phyloP scores from a whole-genome alignment of 352 stramenopile species.

The Phytophthora chlamydospora region DNA sequence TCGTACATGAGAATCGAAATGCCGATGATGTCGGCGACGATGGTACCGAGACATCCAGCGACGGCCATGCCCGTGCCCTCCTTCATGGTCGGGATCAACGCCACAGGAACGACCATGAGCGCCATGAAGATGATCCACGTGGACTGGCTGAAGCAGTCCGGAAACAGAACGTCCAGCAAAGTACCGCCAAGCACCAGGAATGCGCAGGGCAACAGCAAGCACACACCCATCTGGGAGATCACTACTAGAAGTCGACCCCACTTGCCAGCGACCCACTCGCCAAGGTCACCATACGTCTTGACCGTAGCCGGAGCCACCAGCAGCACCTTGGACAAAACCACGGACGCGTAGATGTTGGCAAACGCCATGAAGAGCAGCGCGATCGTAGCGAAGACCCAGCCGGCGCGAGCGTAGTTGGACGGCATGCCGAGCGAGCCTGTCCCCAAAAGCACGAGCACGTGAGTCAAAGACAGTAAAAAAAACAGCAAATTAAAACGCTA shows the following conservation, averaged over 20 bases:
- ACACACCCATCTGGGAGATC: slow-evolving; percentile 33
- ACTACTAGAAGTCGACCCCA: slow-evolving; percentile 25
- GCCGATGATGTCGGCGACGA: slow-evolving; percentile 33
- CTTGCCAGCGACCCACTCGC: slow-evolving; percentile 33
- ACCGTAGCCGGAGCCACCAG: slow-evolving; percentile 24
- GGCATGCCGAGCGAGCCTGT: slow-evolving; percentile 42
- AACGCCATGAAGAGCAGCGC: slow-evolving; percentile 36
- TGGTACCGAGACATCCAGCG: slow-evolving; percentile 30
- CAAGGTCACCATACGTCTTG: slow-evolving; percentile 34
- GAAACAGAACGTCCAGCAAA: slow-evolving; percentile 36
- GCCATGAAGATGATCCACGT: slow-evolving; percentile 44
- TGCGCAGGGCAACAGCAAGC: slow-evolving; percentile 29
- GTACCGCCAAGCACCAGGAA: slow-evolving; percentile 33
- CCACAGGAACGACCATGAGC: slow-evolving; percentile 25
- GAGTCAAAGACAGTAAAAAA: too few species aligned
- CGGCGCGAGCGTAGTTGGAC: slow-evolving; percentile 35
- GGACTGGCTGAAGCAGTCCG: slow-evolving; percentile 34
- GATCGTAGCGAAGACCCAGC: slow-evolving; percentile 28
- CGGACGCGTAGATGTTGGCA: slow-evolving; percentile 35
- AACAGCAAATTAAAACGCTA: too few species aligned
- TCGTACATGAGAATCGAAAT: slow-evolving; percentile 28
- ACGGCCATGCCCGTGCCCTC: slow-evolving; percentile 32
- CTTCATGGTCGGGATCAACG: slow-evolving; percentile 36
- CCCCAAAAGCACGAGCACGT: too few species aligned
- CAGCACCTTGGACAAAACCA: slow-evolving; percentile 32